Conservation (phyloP, 805 yeast genomes). For the Suhomyces vadensis region DNA sequence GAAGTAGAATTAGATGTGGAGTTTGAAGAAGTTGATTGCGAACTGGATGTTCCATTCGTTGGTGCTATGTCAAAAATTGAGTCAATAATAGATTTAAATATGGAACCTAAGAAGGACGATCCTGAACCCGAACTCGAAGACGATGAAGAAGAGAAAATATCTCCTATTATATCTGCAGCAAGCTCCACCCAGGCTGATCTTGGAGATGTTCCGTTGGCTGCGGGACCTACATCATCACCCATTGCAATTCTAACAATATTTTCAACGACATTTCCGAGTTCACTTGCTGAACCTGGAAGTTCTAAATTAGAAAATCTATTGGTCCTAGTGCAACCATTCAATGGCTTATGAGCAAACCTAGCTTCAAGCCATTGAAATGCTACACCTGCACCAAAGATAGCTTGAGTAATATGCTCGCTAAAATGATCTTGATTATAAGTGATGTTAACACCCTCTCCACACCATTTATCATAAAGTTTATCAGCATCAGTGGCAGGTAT, state of each 20-base stretch:
- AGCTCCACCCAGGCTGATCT: background rate
- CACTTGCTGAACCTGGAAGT: background rate
- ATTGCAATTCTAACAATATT: background rate
- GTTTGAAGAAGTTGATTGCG: too few relatives aligned
- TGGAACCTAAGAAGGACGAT: too few relatives aligned
- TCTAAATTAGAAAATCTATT: background rate
- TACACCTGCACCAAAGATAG: conserved; percentile 14
- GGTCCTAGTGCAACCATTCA: background rate
- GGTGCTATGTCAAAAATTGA: too few relatives aligned
- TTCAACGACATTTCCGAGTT: background rate
- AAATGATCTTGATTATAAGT: conserved; percentile 13
- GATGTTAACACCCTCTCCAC: conserved; percentile 12
- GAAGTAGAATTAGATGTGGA: too few relatives aligned
- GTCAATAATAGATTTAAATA: too few relatives aligned
- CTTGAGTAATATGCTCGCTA: conserved; percentile 28
- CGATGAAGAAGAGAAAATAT: too few relatives aligned
- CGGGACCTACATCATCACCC: background rate
- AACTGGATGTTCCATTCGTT: too few relatives aligned
- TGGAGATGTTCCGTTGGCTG: background rate
- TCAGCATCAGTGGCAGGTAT: conserved; percentile 13
- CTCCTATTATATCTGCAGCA: background rate
- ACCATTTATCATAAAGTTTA: conserved; percentile 27
- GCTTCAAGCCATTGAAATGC: conserved; percentile 21
- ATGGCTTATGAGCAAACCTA: conserved; percentile 7
- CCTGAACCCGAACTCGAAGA: too few relatives aligned